These are phyloP conservation scores for Globisporangium paroecandrum DNA, from an alignment of 352 stramenopile genomes.

Conservation along the genomic window DNA sequence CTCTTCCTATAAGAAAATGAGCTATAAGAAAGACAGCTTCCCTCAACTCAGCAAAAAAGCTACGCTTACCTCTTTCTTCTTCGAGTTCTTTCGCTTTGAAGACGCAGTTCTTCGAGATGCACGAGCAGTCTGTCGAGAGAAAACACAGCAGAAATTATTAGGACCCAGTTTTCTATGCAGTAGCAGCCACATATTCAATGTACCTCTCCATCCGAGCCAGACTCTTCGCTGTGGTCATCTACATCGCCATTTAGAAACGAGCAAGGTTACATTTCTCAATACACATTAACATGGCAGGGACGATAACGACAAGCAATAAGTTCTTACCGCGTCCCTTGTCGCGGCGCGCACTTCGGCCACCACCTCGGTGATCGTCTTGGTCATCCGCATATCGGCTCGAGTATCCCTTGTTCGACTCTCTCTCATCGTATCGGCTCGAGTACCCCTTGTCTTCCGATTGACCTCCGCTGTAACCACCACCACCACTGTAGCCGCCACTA, in stretches of 20 bases:
- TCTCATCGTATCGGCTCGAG: slow-evolving; percentile 49
- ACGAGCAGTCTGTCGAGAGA: slow-evolving; percentile 13
- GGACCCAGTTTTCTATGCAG: neutral
- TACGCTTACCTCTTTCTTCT: slow-evolving; percentile 65
- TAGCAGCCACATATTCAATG: neutral
- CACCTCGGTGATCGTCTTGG: slow-evolving; percentile 39
- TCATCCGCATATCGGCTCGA: slow-evolving; percentile 75
- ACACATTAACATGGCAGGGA: slow-evolving; percentile 3
- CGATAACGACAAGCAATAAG: neutral
- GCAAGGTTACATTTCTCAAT: neutral
- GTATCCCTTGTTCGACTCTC: slow-evolving; percentile 55
- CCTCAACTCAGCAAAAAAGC: neutral
- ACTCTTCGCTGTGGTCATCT: slow-evolving; percentile 63
- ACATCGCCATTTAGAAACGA: neutral
- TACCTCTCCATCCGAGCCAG: slow-evolving; percentile 71
- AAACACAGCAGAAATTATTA: neutral
- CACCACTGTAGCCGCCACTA: slow-evolving; percentile 25
- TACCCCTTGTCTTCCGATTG: slow-evolving; percentile 24
- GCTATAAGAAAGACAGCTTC: neutral
- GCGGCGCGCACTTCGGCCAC: slow-evolving; percentile 30
- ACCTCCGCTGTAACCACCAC: slow-evolving; percentile 21
- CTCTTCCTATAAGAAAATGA: slow-evolving; percentile 29
- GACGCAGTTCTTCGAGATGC: slow-evolving; percentile 52
- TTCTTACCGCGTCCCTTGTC: slow-evolving; percentile 37
- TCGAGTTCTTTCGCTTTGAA: slow-evolving; percentile 59